These are phyloP conservation scores for Amanita thiersii DNA, from an alignment of 768 basidiomycete genomes.

Conservation along the genomic window DNA sequence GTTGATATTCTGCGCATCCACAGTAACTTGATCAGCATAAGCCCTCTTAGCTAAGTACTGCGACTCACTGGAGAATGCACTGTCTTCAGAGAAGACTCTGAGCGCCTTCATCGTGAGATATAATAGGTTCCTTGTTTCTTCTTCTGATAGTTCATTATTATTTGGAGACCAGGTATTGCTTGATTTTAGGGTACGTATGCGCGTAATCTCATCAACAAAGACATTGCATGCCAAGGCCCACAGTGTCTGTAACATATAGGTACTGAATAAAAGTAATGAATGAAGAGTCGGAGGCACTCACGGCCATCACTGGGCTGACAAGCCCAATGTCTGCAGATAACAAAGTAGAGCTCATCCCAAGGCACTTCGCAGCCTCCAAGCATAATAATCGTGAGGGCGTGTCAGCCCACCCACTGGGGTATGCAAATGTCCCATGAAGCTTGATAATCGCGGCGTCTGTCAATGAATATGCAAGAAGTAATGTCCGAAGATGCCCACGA, in stretches of 20 bases:
- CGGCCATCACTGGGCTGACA: conserved; percentile 45
- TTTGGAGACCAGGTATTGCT: conserved; percentile 19
- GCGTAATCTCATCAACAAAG: conserved; percentile 38
- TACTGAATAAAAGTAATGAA: conserved; percentile 8
- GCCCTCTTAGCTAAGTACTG: too few relatives aligned
- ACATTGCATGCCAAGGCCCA: conserved; percentile 40
- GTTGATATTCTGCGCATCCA: conserved; percentile 32
- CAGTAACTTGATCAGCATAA: conserved; percentile 8
- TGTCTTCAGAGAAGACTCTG: conserved; percentile 35
- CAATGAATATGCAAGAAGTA: conserved; percentile 41
- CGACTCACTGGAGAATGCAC: conserved; percentile 38
- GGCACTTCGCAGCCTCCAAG: conserved; percentile 33
- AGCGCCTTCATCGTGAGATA: conserved; percentile 32
- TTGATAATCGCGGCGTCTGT: conserved; percentile 42
- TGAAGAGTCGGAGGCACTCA: conserved; percentile 20
- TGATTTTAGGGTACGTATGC: conserved; percentile 25
- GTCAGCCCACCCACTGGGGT: conserved; percentile 19
- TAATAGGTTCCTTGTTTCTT: conserved; percentile 32
- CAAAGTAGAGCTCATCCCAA: conserved; percentile 24
- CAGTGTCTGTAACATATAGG: conserved; percentile 25
- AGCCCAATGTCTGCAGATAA: conserved; percentile 28
- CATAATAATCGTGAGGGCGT: conserved; percentile 34
- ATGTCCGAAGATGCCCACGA: conserved; percentile 18
- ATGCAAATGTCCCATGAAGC: conserved; percentile 40
- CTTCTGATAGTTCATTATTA: conserved; percentile 21